Evolutionary conservation across 2,329 filamentous ascomycete genomes (phyloP).

Genomic region (Verticillium klebahnii): DNA sequence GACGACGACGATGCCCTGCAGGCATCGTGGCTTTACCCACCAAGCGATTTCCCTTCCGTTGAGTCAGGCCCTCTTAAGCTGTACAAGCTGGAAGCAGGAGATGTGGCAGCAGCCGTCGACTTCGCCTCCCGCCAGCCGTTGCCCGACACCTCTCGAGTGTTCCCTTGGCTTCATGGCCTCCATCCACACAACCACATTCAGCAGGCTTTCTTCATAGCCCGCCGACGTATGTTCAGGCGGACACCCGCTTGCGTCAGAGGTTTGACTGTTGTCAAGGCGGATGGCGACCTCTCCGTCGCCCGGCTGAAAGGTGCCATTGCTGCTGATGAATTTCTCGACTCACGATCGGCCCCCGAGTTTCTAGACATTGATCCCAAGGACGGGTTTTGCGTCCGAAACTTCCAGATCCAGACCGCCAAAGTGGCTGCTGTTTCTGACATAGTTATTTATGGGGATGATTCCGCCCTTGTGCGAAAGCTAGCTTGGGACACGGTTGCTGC

Average conservation of each 20-base stretch:
- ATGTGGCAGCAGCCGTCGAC: slow-evolving; percentile 69
- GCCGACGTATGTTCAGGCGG: slow-evolving; percentile 65
- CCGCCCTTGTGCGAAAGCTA: slow-evolving; percentile 56
- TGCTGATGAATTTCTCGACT: slow-evolving; percentile 68
- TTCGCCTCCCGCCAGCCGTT: slow-evolving; percentile 74
- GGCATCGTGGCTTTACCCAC: slow-evolving; percentile 69
- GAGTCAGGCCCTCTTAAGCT: slow-evolving; percentile 54
- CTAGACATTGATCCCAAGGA: slow-evolving; percentile 80
- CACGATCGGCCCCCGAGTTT: slow-evolving; percentile 54
- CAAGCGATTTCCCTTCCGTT: slow-evolving; percentile 53
- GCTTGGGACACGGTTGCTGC: slow-evolving; percentile 67
- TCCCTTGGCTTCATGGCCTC: slow-evolving; percentile 93
- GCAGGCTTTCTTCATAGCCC: slow-evolving; percentile 79
- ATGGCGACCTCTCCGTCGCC: slow-evolving; percentile 67
- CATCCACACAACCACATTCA: slow-evolving; percentile 88
- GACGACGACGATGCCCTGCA: slow-evolving; percentile 44
- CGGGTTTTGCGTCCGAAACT: slow-evolving; percentile 94
- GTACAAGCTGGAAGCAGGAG: slow-evolving; percentile 67
- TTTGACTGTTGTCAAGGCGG: slow-evolving; percentile 83
- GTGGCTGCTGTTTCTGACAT: slow-evolving; percentile 85
- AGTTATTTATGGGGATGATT: slow-evolving; percentile 80
- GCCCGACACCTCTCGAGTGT: slow-evolving; percentile 79
- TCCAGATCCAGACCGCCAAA: slow-evolving; percentile 93
- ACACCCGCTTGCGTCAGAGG: slow-evolving; percentile 74
- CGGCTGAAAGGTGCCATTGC: slow-evolving; percentile 84